Conservation (phyloP, 2,329 filamentous ascomycete species). For the Claviceps africana region DNA sequence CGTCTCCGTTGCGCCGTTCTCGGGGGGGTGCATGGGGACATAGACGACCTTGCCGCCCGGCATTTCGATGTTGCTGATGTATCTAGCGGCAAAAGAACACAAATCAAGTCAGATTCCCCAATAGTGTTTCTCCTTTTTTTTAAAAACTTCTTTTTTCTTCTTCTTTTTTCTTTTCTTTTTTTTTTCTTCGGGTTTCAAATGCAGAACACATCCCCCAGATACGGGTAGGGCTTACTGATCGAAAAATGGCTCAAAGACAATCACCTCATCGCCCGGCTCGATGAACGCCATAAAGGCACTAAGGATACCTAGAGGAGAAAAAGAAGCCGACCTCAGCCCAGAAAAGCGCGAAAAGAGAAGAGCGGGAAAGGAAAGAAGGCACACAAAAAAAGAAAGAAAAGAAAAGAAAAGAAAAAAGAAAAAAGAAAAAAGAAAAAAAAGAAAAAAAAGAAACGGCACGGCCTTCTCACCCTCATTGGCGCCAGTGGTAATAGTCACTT, state of each 20-base stretch:
- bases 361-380: too few species aligned
- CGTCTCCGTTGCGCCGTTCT: slow-evolving; percentile 62
- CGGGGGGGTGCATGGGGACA: slow-evolving; percentile 83
- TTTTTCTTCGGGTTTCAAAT: background rate
- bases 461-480: slow-evolving; percentile 57
- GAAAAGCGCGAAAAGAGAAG: too few species aligned
- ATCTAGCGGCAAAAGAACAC: slow-evolving; percentile 10
- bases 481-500: slow-evolving; percentile 87
- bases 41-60: slow-evolving; percentile 89
- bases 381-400: too few species aligned
- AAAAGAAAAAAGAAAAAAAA: too few species aligned
- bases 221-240: slow-evolving; percentile 50
- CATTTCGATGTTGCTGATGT: slow-evolving; percentile 98
- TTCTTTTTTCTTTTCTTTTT: too few species aligned
- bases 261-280: slow-evolving; percentile 88
- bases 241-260: slow-evolving; percentile 97
- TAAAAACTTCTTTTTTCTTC: too few species aligned
- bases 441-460: too few species aligned
- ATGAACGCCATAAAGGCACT: slow-evolving; percentile 97
- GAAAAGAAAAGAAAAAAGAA: too few species aligned
- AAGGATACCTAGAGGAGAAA: slow-evolving; percentile 49
- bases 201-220: too few species aligned
- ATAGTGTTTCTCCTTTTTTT: too few species aligned
- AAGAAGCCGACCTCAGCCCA: background rate
- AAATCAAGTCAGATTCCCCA: background rate